Conservation (phyloP, 257 asterid species). For the Solanum paucissectum region DNA sequence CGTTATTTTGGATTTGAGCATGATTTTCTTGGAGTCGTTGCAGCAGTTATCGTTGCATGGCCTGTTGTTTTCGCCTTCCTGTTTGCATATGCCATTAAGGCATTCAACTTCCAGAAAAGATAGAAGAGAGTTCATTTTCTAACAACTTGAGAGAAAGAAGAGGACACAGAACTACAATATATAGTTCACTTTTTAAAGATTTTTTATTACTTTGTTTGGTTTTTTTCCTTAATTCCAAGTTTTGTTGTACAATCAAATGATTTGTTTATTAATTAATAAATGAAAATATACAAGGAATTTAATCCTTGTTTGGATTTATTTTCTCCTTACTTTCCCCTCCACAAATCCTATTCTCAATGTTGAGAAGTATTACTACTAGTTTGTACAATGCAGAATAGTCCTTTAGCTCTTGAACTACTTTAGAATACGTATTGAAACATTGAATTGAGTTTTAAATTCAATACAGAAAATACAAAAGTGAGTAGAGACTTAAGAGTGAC, state of each 20-base stretch:
- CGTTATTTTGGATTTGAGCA: conserved; percentile 41
- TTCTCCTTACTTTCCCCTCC: neutral
- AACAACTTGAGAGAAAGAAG: neutral
- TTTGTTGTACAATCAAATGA: neutral
- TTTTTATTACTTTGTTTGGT: neutral
- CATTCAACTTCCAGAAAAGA: conserved; percentile 51
- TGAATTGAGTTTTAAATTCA: neutral
- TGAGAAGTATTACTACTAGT: neutral
- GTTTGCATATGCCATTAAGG: conserved; percentile 35
- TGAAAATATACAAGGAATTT: neutral
- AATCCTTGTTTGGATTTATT: neutral
- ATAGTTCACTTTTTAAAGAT: neutral
- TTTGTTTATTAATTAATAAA: neutral
- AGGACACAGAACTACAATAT: neutral
- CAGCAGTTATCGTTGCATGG: conserved; percentile 21
- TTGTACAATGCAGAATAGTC: neutral
- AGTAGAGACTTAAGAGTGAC: neutral
- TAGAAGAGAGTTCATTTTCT: neutral
- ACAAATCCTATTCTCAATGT: neutral
- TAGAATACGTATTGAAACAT: too few relatives aligned
- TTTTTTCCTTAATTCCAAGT: neutral
- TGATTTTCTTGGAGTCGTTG: conserved; percentile 42
- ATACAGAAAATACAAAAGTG: too few relatives aligned
- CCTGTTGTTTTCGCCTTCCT: conserved; percentile 24
- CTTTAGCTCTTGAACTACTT: neutral